Evolutionary conservation across 2,329 filamentous ascomycete species (phyloP).

Genomic region (Exserohilum rostratum): DNA sequence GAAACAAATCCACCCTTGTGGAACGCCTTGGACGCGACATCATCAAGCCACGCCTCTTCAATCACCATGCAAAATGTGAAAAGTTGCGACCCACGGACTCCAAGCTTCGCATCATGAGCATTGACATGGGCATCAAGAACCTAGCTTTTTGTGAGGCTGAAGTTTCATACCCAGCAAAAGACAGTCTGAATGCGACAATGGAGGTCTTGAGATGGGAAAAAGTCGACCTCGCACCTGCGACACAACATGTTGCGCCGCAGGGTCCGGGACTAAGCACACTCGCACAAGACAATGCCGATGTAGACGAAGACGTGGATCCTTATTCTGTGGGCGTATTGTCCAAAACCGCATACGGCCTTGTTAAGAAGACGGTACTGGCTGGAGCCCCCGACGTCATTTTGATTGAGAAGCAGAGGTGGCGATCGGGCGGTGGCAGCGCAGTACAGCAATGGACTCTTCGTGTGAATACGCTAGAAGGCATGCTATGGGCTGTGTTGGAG

Average conservation of each 20-base stretch:
- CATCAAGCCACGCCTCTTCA: constrained; percentile 4
- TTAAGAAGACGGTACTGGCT: constrained; percentile 56
- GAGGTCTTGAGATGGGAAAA: constrained; percentile 38
- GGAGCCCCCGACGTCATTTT: constrained; percentile 71
- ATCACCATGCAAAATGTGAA: constrained; percentile 2
- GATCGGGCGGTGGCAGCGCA: constrained; percentile 66
- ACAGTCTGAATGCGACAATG: constrained; percentile 26
- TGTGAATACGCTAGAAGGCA: constrained; percentile 81
- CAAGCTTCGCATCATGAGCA: constrained; percentile 66
- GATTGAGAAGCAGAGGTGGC: constrained; percentile 70
- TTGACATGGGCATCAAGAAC: constrained; percentile 86
- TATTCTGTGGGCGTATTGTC: constrained; percentile 63
- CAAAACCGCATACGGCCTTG: constrained; percentile 60
- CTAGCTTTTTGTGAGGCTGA: constrained; percentile 73
- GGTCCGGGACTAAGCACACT: neutral
- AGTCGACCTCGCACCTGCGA: constrained; percentile 31
- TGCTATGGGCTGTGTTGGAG: constrained; percentile 70
- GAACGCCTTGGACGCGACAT: constrained; percentile 57
- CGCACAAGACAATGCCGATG: constrained; percentile 1
- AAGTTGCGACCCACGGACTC: neutral
- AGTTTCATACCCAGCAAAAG: constrained; percentile 27
- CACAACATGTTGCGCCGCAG: neutral
- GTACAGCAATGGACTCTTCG: constrained; percentile 83
- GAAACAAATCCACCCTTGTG: constrained; percentile 64
- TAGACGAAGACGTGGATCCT: constrained; percentile 39